These are phyloP conservation scores for Scedosporium boydii DNA, from an alignment of 2,329 filamentous ascomycete genomes.

Conservation along the genomic window DNA sequence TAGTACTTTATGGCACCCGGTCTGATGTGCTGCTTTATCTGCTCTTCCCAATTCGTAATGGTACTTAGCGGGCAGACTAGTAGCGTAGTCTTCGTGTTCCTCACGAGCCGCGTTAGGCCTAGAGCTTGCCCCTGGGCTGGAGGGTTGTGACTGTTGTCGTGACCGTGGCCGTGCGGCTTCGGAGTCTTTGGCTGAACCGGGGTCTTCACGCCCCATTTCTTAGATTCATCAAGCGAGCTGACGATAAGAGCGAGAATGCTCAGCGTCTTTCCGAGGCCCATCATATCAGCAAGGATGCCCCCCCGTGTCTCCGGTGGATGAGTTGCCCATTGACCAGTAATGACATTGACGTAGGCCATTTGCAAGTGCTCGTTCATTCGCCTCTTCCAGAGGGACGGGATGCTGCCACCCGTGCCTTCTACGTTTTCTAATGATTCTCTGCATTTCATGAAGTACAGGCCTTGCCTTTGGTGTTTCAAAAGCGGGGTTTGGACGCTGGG, in stretches of 20 bases:
- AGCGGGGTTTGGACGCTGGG: constrained; percentile 54
- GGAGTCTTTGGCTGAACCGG: constrained; percentile 39
- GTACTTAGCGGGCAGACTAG: constrained; percentile 85
- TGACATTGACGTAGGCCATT: constrained; percentile 63
- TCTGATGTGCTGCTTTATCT: constrained; percentile 74
- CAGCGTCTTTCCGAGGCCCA: constrained; percentile 81
- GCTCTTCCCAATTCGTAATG: constrained; percentile 88
- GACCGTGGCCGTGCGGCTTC: constrained; percentile 30
- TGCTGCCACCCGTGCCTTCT: constrained; percentile 47
- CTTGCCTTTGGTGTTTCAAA: constrained; percentile 82
- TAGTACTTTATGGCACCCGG: constrained; percentile 59
- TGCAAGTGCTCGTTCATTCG: constrained; percentile 28
- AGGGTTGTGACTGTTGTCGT: constrained; percentile 7
- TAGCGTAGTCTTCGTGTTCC: constrained; percentile 71
- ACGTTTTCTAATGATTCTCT: constrained; percentile 61
- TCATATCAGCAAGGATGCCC: constrained; percentile 75
- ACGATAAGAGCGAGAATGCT: constrained; percentile 74
- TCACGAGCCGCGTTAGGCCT: constrained; percentile 40
- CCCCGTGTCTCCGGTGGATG: constrained; percentile 55
- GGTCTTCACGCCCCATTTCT: constrained; percentile 45
- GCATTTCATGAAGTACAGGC: constrained; percentile 72
- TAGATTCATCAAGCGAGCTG: constrained; percentile 52
- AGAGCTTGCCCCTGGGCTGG: constrained; percentile 22
- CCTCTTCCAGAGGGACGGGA: constrained; percentile 67
- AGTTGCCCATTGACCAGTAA: constrained; percentile 60